Base-by-base conservation (phyloP, 192 early-diverging fungal species). In the Chytriomyces confervae region DNA sequence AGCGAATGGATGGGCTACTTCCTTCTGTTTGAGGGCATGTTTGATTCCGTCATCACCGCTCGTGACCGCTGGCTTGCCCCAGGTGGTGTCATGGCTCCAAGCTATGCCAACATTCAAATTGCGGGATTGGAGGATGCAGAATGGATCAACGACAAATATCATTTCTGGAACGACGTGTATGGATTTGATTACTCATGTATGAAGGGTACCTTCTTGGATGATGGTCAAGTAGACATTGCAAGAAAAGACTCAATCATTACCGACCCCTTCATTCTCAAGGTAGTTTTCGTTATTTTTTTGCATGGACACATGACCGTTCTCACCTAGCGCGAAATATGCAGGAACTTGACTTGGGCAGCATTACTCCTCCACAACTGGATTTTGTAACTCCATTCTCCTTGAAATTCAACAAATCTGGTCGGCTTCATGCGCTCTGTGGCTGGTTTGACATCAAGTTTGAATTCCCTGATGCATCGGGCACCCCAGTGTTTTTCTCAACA, bases 1-100 rank as follows among this genome's bases (percentile, higher is more conserved):
- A 94, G 93, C 3, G 95, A 96, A 79, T 96, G 95, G 95, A 96
- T 96, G 95, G 94, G 94, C 11, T 95, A 95, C 82, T 95, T 95
- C 78, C 85, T 95, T 27, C 81, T 96, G 44, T 96, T 91, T 82
- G 95, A 96, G 80, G 92, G 92, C 69, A 96, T 96, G 95, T 84
- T 96, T 69, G 95, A 96, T 80, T 94, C 94, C 3, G 95, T 96
- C 20, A 81, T 96, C 36, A 87, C 89, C 36, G 95, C 95, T 6
- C 88, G 95, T 64, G 93, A 96, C 84, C 86, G 89, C 75, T 95
- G 89, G 86, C 83, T 96, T 8, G 88, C 84, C 2, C 86, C 87
- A 1, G 84, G 84, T 49, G 92, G 92, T 24, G 79, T 92, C 71
- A 81, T 94, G 84, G 91, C 88, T 45, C 94, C 94, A 18, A 89